Evolutionary conservation across 305 asterid genomes (phyloP).

Genomic region (Stenogyne calaminthoides): DNA sequence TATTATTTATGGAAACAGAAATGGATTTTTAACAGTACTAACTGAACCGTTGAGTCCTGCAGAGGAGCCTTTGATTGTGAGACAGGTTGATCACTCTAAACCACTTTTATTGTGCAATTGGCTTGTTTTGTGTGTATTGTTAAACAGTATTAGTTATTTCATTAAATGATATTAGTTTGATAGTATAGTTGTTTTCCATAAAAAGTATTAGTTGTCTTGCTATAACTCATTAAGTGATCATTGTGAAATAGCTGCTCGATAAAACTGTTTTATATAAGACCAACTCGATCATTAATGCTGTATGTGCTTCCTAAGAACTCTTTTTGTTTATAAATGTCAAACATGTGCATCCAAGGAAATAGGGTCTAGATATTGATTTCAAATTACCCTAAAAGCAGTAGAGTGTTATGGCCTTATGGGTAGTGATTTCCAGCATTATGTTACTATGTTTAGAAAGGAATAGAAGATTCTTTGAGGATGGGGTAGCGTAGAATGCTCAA

Average conservation of each 20-base stretch:
- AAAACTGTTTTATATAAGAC: too few relatives aligned
- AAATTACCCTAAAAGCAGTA: background rate
- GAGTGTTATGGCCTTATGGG: background rate
- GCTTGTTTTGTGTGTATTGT: too few relatives aligned
- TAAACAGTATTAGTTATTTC: too few relatives aligned
- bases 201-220: too few relatives aligned
- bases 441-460: background rate
- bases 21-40: conserved; percentile 80
- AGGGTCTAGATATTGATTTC: background rate
- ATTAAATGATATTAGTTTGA: too few relatives aligned
- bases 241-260: too few relatives aligned
- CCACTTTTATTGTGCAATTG: conserved; percentile 6
- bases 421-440: background rate
- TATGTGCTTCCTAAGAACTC: conserved; percentile 9
- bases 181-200: too few relatives aligned
- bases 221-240: too few relatives aligned
- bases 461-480: background rate
- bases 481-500: background rate
- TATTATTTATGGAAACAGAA: conserved; percentile 83
- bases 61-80: conserved; percentile 87
- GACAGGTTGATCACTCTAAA: conserved; percentile 56
- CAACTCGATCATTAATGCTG: too few relatives aligned
- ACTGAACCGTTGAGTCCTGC: conserved; percentile 79
- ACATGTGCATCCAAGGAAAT: background rate
- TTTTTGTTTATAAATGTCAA: background rate